These are phyloP conservation scores for Ganoderma lucidum DNA, from an alignment of 1,284 basidiomycete genomes.

Conservation along the genomic window DNA sequence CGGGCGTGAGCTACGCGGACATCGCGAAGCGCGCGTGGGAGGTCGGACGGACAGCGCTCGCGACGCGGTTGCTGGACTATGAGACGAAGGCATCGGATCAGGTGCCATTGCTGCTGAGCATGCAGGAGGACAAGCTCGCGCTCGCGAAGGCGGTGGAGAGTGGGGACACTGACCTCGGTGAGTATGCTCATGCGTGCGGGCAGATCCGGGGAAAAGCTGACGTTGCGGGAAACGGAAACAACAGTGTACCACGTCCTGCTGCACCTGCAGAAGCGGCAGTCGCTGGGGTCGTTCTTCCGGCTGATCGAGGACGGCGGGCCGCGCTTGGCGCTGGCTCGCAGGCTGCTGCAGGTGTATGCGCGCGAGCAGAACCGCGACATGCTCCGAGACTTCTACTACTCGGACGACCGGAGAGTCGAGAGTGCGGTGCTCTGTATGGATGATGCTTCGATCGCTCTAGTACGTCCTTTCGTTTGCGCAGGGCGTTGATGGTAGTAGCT, in stretches of 20 bases:
- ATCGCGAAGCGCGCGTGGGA: conserved; percentile 96
- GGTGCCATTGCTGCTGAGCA: conserved; percentile 89
- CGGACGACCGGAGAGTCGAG: conserved; percentile 94
- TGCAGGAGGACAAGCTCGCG: conserved; percentile 95
- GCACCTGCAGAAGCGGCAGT: conserved; percentile 82
- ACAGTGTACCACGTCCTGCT: conserved; percentile 91
- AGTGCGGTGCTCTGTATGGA: conserved; percentile 88
- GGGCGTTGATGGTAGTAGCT: not conserved
- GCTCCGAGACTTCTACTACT: conserved; percentile 96
- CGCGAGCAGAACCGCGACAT: conserved; percentile 91
- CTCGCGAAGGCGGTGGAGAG: conserved; percentile 92
- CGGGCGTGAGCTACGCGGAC: conserved; percentile 90
- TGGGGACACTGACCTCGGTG: conserved; percentile 95
- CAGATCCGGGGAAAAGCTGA: not conserved
- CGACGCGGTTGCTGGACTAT: conserved; percentile 94
- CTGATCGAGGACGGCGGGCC: conserved; percentile 91
- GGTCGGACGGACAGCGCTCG: conserved; percentile 84
- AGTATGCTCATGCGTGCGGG: conserved; percentile 31
- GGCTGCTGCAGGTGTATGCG: conserved; percentile 87
- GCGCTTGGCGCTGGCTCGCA: conserved; percentile 75
- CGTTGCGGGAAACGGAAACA: not conserved
- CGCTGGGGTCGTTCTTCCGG: conserved; percentile 94
- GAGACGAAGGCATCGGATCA: conserved; percentile 92
- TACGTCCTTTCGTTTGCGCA: conserved; percentile 41
- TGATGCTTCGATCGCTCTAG: conserved; percentile 74